phyloP scores from a whole-genome alignment of 1,284 basidiomycete genomes.

The Fomes fomentarius region DNA sequence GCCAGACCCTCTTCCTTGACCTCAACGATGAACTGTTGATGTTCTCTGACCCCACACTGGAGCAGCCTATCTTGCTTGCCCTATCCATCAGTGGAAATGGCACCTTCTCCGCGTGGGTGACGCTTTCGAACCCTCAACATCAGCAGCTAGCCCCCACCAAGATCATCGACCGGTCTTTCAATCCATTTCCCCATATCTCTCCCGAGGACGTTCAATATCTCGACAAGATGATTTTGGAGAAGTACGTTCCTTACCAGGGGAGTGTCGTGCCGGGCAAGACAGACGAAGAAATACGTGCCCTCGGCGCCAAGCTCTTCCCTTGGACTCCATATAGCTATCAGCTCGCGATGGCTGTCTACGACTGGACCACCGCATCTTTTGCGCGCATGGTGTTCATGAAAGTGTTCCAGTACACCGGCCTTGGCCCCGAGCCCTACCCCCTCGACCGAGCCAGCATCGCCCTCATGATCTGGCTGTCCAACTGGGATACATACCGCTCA shows the following conservation, averaged over 20 bases:
- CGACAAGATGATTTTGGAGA: background rate
- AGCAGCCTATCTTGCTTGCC: background rate
- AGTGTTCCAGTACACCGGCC: slow-evolving; percentile 4
- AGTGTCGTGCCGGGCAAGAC: background rate
- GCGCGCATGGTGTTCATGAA: slow-evolving; percentile 3
- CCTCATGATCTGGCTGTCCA: background rate
- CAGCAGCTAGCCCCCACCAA: too few species aligned
- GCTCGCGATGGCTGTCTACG: slow-evolving; percentile 7
- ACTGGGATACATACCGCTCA: background rate
- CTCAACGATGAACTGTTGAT: background rate
- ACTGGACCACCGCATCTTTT: slow-evolving; percentile 9
- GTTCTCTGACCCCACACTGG: background rate
- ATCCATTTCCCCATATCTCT: too few species aligned
- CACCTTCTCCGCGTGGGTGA: background rate
- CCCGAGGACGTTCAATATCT: too few species aligned
- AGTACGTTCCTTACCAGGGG: slow-evolving; percentile 5
- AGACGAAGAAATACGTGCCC: background rate
- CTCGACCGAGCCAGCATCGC: slow-evolving; percentile 1
- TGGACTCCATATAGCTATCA: slow-evolving; percentile 2
- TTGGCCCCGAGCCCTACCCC: background rate
- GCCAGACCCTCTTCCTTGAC: background rate
- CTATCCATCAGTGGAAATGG: background rate
- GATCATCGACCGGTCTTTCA: too few species aligned
- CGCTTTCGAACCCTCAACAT: too few species aligned
- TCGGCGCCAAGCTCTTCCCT: slow-evolving; percentile 1